A percentile compares a stretch with the other conserved stretches of the same genome.
phyloP scores from a whole-genome alignment of 2,329 filamentous ascomycete genomes.

The Cladophialophora immunda region DNA sequence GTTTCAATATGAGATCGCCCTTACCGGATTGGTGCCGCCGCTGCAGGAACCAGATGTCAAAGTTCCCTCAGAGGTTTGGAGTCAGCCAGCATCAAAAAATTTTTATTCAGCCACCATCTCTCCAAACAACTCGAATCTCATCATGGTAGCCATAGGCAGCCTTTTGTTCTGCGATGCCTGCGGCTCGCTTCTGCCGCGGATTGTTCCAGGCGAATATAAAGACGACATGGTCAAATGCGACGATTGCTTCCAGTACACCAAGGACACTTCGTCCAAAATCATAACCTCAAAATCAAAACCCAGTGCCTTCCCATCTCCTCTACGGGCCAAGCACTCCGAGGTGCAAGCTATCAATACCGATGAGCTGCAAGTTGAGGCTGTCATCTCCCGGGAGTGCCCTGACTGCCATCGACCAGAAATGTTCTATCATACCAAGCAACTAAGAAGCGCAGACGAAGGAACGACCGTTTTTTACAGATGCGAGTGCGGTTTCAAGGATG shows the following conservation, averaged over 20 bases:
- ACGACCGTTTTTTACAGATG: conserved; percentile 91
- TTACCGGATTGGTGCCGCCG: background rate
- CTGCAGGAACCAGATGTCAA: background rate
- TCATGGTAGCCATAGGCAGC: conserved; percentile 88
- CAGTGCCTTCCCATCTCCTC: conserved; percentile 86
- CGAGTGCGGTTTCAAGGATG: conserved; percentile 78
- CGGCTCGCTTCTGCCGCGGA: conserved; percentile 85
- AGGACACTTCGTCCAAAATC: conserved; percentile 78
- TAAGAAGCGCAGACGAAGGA: conserved; percentile 93
- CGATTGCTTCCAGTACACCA: conserved; percentile 84
- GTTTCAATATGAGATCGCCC: background rate
- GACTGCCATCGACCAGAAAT: conserved; percentile 85
- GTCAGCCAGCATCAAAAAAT: conserved; percentile 12
- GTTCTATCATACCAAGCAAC: conserved; percentile 82
- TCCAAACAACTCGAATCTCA: conserved; percentile 14
- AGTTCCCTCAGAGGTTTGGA: background rate
- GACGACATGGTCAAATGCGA: conserved; percentile 82
- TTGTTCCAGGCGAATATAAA: conserved; percentile 67
- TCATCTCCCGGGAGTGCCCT: conserved; percentile 74
- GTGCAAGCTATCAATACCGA: conserved; percentile 82
- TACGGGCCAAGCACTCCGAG: conserved; percentile 85
- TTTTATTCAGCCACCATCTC: background rate
- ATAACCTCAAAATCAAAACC: conserved; percentile 87
- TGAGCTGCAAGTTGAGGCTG: conserved; percentile 77
- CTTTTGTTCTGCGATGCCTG: conserved; percentile 93